Evolutionary conservation across 306 rosid genomes (phyloP), one percentile per base, ranked within the genome.

Genomic region (Arachis stenosperma): DNA sequence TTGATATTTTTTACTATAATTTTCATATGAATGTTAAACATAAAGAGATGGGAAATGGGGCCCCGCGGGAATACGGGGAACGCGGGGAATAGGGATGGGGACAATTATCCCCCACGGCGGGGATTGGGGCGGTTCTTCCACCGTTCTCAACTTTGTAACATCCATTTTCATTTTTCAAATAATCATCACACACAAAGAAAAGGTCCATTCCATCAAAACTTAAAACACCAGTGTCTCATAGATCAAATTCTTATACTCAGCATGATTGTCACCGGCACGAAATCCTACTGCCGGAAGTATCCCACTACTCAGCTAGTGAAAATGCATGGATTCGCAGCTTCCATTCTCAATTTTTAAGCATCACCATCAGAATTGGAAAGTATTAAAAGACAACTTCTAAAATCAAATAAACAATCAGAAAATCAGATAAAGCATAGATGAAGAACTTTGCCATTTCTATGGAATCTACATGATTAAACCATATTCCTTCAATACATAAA

Each of bases 131-230:
- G 59, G 63, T 58, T 61, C 29, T 66, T 64, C 60, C 4, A 53
- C 55, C 30, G 2, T 64, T 53, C 65, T 39, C 39, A 53, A 70
- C 17, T 13, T 44, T 44, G 62, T 54, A 62, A 55, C 17, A 52
- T 22, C 76, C 33, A 69, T 54, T 68, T 54, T 48, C 55, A 59
- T 9, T 47, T 47, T 47, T 10, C 54, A 48, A 76, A 74, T 53
- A 36, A 73, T 27, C n/a, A 48, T 12, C 50, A 2, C 75, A 79
- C 64, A 79, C 64, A 57, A 33, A 5, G 7, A 0, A 7, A 0
- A 57, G 5, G 50, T 44, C 50, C 40, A 15, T 50, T 63, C 40
- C 69, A 70, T 15, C 60, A 58, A 65, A 65, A 70, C 13, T 15
- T 53, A 58, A 65, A 65, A 70, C 13, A 70, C 43, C 60, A n/a